A percentile compares a stretch with the other conserved stretches of the same genome.
These are phyloP conservation scores for Acrocalymma vagum DNA, from an alignment of 2,329 filamentous ascomycete genomes.

Conservation along the genomic window DNA sequence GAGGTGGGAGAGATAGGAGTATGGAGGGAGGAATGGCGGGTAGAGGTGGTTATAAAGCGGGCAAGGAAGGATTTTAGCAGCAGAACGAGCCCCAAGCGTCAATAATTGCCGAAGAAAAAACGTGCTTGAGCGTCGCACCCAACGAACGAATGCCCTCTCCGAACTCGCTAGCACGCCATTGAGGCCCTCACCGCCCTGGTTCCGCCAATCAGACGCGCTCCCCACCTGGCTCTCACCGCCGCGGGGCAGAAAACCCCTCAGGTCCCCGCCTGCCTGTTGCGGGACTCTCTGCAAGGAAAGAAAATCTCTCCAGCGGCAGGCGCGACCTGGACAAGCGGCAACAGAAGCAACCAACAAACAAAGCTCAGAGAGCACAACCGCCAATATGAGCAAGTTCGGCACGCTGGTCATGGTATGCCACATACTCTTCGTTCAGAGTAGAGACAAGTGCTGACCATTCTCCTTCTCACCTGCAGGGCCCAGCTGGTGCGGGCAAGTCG, in stretches of 20 bases:
- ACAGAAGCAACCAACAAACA: slow-evolving; percentile 13
- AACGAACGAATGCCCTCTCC: slow-evolving; percentile 1
- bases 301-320: slow-evolving; percentile 2
- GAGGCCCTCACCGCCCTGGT: slow-evolving; percentile 10
- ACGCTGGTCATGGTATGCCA: slow-evolving; percentile 80
- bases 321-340: slow-evolving; percentile 6
- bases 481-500: slow-evolving; percentile 94
- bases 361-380: slow-evolving; percentile 12
- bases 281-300: slow-evolving; percentile 11
- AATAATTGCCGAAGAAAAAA: slow-evolving; percentile 41
- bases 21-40: slow-evolving; percentile 30
- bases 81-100: no score
- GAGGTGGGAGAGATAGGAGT: slow-evolving; percentile 25
- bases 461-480: slow-evolving; percentile 61
- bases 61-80: slow-evolving; percentile 22
- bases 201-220: slow-evolving; percentile 10
- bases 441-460: slow-evolving; percentile 1
- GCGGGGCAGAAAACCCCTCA: slow-evolving; percentile 16
- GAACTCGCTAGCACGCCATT: slow-evolving; percentile 29
- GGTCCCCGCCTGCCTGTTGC: slow-evolving; percentile 16
- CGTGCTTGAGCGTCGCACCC: slow-evolving; percentile 19
- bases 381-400: slow-evolving; percentile 88
- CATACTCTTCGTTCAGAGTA: background rate
- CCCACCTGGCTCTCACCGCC: slow-evolving; percentile 14
- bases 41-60: slow-evolving; percentile 41